Evolutionary conservation across 805 yeast species (phyloP), one percentile per base, ranked within the genome.

Genomic region (Ogataea parapolymorpha): DNA sequence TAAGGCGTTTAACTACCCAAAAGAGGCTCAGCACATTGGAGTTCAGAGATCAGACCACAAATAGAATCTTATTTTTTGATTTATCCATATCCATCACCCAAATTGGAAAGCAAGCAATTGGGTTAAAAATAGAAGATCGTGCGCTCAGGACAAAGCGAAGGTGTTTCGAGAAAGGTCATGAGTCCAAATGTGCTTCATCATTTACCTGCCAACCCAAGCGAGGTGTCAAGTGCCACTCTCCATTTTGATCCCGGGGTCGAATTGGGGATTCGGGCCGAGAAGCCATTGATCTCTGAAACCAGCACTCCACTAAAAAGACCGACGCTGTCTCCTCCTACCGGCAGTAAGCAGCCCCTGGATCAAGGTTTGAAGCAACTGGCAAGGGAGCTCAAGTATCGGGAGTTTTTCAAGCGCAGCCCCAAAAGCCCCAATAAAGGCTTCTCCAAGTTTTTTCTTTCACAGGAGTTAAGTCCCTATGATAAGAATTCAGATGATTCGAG

Each of bases 391-490:
- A 74, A 71, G 42, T 75, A 80, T 56, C 66, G 79, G 31, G 75
- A 72, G 51, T 62, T 72, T 7, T 68, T 68, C 47, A 71, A 71
- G 42, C 72, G 68, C 44, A 69, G 50, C 29, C 55, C 74, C 37
- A 70, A 67, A 39, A 64, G 66, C 26, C 62, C 79, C 18, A 75
- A 74, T 3, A 64, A 65, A 28, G 66, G 71, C 5, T 66, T 77
- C 42, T 67, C 72, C 41, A 68, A 80, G 47, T 56, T 82, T 41
- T 80, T 82, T 41, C 56, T 82, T 28, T 85, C 87, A 1, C 91
- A 83, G 55, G 88, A 82, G 54, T 59, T 81, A 42, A 65, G 65
- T 20, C 37, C 55, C 3, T 34, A 35, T n/a, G 54, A 53, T 4
- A 33, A 12, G 15, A 49, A 40, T 20, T 12, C 23, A 9, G 45